phyloP scores from a whole-genome alignment of 2,329 filamentous ascomycete genomes.

The Dothistroma pini region DNA sequence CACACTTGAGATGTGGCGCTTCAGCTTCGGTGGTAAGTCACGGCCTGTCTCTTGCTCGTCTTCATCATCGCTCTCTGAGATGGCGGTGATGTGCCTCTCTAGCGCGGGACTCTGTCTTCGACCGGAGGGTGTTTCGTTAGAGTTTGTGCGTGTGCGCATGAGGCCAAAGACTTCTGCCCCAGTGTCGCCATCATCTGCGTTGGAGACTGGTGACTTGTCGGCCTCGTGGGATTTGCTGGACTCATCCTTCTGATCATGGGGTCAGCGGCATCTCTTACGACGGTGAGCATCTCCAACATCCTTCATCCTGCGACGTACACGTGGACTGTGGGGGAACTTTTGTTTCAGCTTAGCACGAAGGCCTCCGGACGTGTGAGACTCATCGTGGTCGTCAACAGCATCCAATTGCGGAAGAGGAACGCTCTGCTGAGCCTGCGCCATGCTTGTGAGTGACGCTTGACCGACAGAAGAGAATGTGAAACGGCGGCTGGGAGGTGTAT shows the following conservation, averaged over 20 bases:
- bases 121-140: not conserved
- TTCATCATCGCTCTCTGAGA: constrained; percentile 9
- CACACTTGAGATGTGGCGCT: constrained; percentile 18
- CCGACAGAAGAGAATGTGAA: not conserved
- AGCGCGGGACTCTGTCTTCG: constrained; percentile 4
- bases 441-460: not conserved
- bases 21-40: constrained; percentile 9
- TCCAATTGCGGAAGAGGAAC: not conserved
- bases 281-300: not conserved
- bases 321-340: not conserved
- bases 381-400: not conserved
- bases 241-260: not conserved
- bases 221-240: not conserved
- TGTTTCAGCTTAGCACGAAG: not conserved
- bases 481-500: not conserved
- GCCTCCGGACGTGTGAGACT: not conserved
- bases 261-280: not conserved
- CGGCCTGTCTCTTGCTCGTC: not conserved
- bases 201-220: not conserved
- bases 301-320: not conserved
- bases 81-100: constrained; percentile 14
- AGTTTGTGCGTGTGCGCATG: constrained; percentile 2
- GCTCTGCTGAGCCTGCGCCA: not conserved
- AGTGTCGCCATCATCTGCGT: not conserved
- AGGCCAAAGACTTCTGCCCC: constrained; percentile 4